Conservation (phyloP, 1,284 basidiomycete species). For the Amylostereum areolatum region DNA sequence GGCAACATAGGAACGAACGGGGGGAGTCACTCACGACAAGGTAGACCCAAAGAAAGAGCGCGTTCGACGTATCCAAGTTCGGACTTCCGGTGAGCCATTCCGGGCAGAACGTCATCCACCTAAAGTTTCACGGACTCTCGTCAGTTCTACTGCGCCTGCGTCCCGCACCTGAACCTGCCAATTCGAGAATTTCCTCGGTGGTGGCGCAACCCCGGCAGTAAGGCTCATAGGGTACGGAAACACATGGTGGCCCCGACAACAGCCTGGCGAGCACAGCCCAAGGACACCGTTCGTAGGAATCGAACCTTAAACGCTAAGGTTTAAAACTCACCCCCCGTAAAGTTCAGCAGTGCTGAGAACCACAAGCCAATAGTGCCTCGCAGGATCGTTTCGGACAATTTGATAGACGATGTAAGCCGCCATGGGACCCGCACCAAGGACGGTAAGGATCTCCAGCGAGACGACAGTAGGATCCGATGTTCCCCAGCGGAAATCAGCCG, state of each 20-base stretch:
- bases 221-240: too few species aligned
- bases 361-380: conserved; percentile 76
- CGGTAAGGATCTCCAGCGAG: conserved; percentile 76
- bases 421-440: conserved; percentile 68
- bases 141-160: too few species aligned
- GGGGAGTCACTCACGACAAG: conserved; percentile 27
- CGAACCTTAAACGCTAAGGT: too few species aligned
- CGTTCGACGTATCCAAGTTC: conserved; percentile 64
- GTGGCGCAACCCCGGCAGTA: too few species aligned
- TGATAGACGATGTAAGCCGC: conserved; percentile 66
- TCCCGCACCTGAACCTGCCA: too few species aligned
- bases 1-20: conserved; percentile 3
- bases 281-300: too few species aligned
- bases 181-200: too few species aligned
- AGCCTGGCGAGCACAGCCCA: too few species aligned
- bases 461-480: conserved; percentile 72
- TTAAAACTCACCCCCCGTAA: conserved; percentile 58
- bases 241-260: too few species aligned
- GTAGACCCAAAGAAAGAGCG: conserved; percentile 42
- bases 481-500: conserved; percentile 78
- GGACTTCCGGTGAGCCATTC: conserved; percentile 78
- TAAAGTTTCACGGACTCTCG: conserved; percentile 16
- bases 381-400: conserved; percentile 56
- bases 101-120: conserved; percentile 82
- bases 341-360: conserved; percentile 70